phyloP scores from a whole-genome alignment of 768 basidiomycete genomes.

The Sarcomyxa edulis region DNA sequence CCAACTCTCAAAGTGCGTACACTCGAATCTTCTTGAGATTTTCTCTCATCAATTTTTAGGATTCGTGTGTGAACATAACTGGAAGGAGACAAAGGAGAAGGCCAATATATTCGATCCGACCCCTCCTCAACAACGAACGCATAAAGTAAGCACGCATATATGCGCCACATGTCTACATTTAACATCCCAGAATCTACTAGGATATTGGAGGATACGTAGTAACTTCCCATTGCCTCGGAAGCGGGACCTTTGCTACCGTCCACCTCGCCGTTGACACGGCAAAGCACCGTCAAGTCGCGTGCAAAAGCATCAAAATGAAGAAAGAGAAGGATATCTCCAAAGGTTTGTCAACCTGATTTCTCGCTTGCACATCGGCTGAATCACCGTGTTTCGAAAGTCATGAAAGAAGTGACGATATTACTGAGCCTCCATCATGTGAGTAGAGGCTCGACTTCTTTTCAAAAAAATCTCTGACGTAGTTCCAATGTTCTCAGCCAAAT shows the following conservation, averaged over 20 bases:
- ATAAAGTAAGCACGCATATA: slow-evolving; percentile 48
- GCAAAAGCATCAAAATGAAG: slow-evolving; percentile 72
- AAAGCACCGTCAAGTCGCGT: slow-evolving; percentile 71
- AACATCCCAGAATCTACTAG: slow-evolving; percentile 24
- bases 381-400: slow-evolving; percentile 48
- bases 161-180: slow-evolving; percentile 1
- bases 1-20: slow-evolving; percentile 54
- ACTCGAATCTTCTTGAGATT: neutral
- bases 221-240: slow-evolving; percentile 77
- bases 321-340: slow-evolving; percentile 55
- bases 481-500: slow-evolving; percentile 50
- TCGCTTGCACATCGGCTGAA: no score
- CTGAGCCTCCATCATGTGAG: slow-evolving; percentile 68
- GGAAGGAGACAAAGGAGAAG: slow-evolving; percentile 49
- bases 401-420: slow-evolving; percentile 77
- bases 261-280: slow-evolving; percentile 67
- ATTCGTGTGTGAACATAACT: slow-evolving; percentile 61
- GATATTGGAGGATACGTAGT: slow-evolving; percentile 62
- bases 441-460: slow-evolving; percentile 2
- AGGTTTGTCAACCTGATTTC: no score
- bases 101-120: slow-evolving; percentile 56
- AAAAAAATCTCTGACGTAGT: neutral
- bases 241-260: slow-evolving; percentile 79
- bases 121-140: slow-evolving; percentile 44
- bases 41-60: slow-evolving; percentile 27